phyloP scores from a whole-genome alignment of 2,329 filamentous ascomycete species.

The Trichophyton verrucosum region DNA sequence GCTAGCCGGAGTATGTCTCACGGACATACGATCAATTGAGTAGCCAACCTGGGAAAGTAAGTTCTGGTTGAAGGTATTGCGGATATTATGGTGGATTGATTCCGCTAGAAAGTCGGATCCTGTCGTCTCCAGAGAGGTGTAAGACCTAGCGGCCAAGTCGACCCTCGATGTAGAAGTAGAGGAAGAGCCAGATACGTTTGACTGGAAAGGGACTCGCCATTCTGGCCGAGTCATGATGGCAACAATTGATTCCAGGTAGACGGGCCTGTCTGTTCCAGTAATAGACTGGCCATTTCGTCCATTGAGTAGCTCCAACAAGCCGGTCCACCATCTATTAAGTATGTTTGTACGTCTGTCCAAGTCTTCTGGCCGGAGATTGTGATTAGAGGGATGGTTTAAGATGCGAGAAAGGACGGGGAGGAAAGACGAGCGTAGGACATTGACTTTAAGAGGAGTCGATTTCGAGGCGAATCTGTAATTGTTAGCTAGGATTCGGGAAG shows the following conservation, averaged over 20 bases:
- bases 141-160: slow-evolving; percentile 34
- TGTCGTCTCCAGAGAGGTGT: slow-evolving; percentile 48
- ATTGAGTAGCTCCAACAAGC: slow-evolving; percentile 67
- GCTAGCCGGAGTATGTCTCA: slow-evolving; percentile 57
- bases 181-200: slow-evolving; percentile 34
- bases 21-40: slow-evolving; percentile 78
- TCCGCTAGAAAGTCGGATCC: slow-evolving; percentile 57
- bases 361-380: slow-evolving; percentile 58
- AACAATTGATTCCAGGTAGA: slow-evolving; percentile 64
- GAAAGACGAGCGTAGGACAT: slow-evolving; percentile 57
- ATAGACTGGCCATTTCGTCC: slow-evolving; percentile 63
- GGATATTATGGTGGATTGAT: slow-evolving; percentile 77
- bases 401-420: slow-evolving; percentile 67
- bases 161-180: slow-evolving; percentile 27
- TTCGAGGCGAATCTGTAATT: slow-evolving; percentile 54
- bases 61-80: slow-evolving; percentile 75
- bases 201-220: slow-evolving; percentile 64
- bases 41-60: slow-evolving; percentile 71
- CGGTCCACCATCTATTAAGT: slow-evolving; percentile 83
- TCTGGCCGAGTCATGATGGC: slow-evolving; percentile 80
- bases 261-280: slow-evolving; percentile 69
- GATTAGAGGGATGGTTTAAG: slow-evolving; percentile 53
- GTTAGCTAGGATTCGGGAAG: slow-evolving; percentile 9
- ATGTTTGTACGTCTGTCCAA: slow-evolving; percentile 67
- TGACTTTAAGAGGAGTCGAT: slow-evolving; percentile 60